Base-by-base conservation (phyloP, 805 yeast species). In the Nakazawaea ishiwadae region DNA sequence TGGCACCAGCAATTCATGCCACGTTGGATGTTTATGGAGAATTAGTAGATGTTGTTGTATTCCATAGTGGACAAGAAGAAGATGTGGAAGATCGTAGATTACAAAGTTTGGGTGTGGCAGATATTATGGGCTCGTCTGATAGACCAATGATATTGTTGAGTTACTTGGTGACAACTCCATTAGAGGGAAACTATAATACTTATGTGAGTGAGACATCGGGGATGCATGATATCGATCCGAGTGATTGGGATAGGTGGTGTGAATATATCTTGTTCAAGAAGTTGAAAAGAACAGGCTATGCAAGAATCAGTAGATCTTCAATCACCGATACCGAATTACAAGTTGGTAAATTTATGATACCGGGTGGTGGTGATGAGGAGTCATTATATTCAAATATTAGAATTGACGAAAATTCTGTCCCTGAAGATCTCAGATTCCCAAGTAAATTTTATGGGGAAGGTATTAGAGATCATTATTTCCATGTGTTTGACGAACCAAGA, bases 161-260 rank as follows among this genome's bases (percentile, higher is more conserved):
- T 62, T 93, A 93, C 58, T 69, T 93, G 58, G 98, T 93, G 14
- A 87, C 96, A 1, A 77, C 74, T 27, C 98, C 99, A 10, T 66
- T 77, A 36, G 75, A 81, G 58, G 98, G 97, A 9, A 91, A 93
- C 63, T 91, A 91, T 69, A 82, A 86, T 65, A 89, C 89, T 2
- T 88, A 88, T 62, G 96, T 90, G 15, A 81, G 95, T 53, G 84
- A 83, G 37, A 62, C 68, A 50, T 79, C 91, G 1, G 85, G 96
- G 24, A 87, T 93, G 91, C 78, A 81, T 53, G 99, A 93, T 60
- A 89, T 93, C 48, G 99, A 93, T 60, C 83, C 90, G 33, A 69
- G 83, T 6, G 97, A 91, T 59, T 86, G 90, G 81, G 99, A 93
- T 57, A 79, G 99, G 66, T 93, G 99, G 99, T 93, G 99, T 65